phyloP scores from a whole-genome alignment of 1,284 basidiomycete genomes.

The Moniliophthora roreri region DNA sequence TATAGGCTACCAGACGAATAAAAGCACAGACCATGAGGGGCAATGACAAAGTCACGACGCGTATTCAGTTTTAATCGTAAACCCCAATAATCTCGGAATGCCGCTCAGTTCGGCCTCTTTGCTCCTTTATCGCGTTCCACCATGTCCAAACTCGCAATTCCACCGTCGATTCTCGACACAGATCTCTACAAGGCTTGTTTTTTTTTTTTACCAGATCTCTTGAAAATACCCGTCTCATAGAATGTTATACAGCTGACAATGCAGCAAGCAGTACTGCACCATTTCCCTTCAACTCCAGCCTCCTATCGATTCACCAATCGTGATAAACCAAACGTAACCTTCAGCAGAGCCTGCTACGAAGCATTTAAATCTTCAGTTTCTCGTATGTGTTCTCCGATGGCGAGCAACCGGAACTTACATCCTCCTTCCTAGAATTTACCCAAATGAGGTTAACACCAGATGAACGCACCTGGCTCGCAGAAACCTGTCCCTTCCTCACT shows the following conservation, averaged over 20 bases:
- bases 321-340: constrained; percentile 59
- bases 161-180: constrained; percentile 83
- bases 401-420: constrained; percentile 3
- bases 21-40: constrained; percentile 23
- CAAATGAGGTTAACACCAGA: constrained; percentile 57
- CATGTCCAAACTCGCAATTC: constrained; percentile 25
- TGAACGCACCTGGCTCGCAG: constrained; percentile 72
- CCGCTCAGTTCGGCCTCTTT: too few relatives aligned
- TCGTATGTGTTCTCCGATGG: constrained; percentile 47
- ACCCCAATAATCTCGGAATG: too few relatives aligned
- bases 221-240: constrained; percentile 3
- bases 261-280: constrained; percentile 91
- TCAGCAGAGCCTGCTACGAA: constrained; percentile 71
- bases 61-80: not conserved
- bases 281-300: constrained; percentile 71
- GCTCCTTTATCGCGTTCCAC: not conserved
- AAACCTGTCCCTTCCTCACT: constrained; percentile 78
- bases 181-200: constrained; percentile 88
- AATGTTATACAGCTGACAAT: constrained; percentile 75
- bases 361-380: constrained; percentile 64
- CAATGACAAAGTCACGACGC: not conserved
- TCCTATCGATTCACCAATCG: constrained; percentile 90
- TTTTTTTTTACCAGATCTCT: constrained; percentile 1
- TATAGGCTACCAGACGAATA: constrained; percentile 2
- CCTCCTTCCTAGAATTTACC: constrained; percentile 56